Evolutionary conservation across 2,329 filamentous ascomycete genomes (phyloP).

Genomic region (Parastagonospora avenae): DNA sequence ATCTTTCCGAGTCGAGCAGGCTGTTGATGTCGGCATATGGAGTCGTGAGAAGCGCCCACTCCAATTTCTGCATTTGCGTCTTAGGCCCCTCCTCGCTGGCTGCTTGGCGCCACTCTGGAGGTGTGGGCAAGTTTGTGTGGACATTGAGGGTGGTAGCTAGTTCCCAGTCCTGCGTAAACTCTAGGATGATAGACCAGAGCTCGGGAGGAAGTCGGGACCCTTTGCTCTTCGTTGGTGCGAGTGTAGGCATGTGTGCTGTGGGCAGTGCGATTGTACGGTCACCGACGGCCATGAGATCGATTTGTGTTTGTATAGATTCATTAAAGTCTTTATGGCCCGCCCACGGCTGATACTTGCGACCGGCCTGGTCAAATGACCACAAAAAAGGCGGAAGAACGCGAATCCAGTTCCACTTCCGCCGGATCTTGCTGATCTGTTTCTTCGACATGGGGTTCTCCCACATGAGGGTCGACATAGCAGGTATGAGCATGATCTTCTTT

Average conservation of each 20-base stretch:
- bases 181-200: slow-evolving; percentile 87
- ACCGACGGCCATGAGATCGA: slow-evolving; percentile 74
- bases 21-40: slow-evolving; percentile 73
- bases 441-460: slow-evolving; percentile 91
- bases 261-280: slow-evolving; percentile 62
- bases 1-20: slow-evolving; percentile 72
- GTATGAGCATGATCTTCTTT: slow-evolving; percentile 83
- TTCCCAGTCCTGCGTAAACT: slow-evolving; percentile 88
- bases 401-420: slow-evolving; percentile 85
- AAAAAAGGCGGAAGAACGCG: slow-evolving; percentile 79
- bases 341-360: slow-evolving; percentile 59
- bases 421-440: slow-evolving; percentile 83
- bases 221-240: slow-evolving; percentile 45
- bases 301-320: slow-evolving; percentile 76
- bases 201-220: slow-evolving; percentile 71
- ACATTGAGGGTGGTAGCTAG: slow-evolving; percentile 79
- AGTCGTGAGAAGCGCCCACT: slow-evolving; percentile 81
- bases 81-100: slow-evolving; percentile 69
- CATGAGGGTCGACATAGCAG: slow-evolving; percentile 86
- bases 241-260: slow-evolving; percentile 38
- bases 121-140: slow-evolving; percentile 76
- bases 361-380: slow-evolving; percentile 72
- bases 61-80: slow-evolving; percentile 76
- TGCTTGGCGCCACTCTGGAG: slow-evolving; percentile 72
- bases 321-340: slow-evolving; percentile 71